phyloP scores from a whole-genome alignment of 2,329 filamentous ascomycete species.

The Fusarium tanahbumbuense region DNA sequence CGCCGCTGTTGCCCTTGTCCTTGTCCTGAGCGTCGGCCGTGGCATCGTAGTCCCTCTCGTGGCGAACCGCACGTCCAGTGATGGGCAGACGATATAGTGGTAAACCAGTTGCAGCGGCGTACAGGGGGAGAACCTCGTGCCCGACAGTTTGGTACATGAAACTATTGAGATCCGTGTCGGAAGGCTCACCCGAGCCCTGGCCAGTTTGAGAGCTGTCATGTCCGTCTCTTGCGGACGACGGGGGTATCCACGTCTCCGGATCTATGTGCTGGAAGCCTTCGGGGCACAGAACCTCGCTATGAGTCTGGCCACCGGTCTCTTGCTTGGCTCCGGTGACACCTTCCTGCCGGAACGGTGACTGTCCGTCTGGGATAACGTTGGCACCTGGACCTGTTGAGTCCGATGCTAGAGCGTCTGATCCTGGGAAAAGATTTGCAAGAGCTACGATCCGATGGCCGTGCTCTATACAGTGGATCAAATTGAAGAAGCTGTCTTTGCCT shows the following conservation, averaged over 20 bases:
- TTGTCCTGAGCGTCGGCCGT: constrained; percentile 34
- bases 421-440: constrained; percentile 84
- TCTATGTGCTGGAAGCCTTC: constrained; percentile 40
- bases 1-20: constrained; percentile 52
- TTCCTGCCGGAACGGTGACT: constrained; percentile 23
- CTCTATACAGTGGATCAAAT: constrained; percentile 86
- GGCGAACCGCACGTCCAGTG: constrained; percentile 75
- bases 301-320: constrained; percentile 8
- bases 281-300: constrained; percentile 25
- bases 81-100: constrained; percentile 88
- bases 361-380: constrained; percentile 15
- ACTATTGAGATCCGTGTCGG: constrained; percentile 78
- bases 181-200: constrained; percentile 25
- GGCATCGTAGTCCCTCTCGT: constrained; percentile 74
- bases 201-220: constrained; percentile 15
- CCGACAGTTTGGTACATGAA: constrained; percentile 99
- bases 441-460: constrained; percentile 89
- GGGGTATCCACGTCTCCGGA: constrained; percentile 37
- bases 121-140: constrained; percentile 86
- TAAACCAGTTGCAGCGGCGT: constrained; percentile 79
- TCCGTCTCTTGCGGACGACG: constrained; percentile 2
- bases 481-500: constrained; percentile 97
- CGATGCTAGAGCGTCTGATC: constrained; percentile 19
- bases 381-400: constrained; percentile 10
- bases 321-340: constrained; percentile 25